Evolutionary conservation across 2,329 filamentous ascomycete species (phyloP), one percentile per base, ranked within the genome.

Genomic region (Colletotrichum lindemuthianum): DNA sequence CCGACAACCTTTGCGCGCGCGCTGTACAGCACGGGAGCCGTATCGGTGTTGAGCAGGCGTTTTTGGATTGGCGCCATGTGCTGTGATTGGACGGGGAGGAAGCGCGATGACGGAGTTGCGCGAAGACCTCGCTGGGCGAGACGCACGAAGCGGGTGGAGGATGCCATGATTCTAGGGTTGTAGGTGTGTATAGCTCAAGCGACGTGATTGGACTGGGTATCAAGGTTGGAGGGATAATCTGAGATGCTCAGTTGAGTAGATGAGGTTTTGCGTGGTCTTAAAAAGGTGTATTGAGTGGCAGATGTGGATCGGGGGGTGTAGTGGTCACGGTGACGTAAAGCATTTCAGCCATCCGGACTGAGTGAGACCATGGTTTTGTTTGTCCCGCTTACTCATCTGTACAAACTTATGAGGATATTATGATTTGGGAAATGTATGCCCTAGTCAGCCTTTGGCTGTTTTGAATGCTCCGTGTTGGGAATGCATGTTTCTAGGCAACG

Each of bases 1-100:
- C 78, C 78, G 10, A 76, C 69, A 13, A 79, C 76, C 32, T 73
- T 76, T 6, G 77, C 76, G 47, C 71, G 74, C 5, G 76, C 75
- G 0, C 76, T 70, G 69, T 79, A 79, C 3, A 80, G 73, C 10
- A 71, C 70, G 0, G 77, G 78, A 1, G 77, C 77, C 2, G 74
- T 74, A 34, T 77, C 74, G 16, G 76, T 79, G 70, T 79, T 77
- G 55, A 79, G 67, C 59, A 73, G 72, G 47, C 76, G 75, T 9
- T 43, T 64, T 12, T 50, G 60, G 6, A 8, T 12, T 8, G 37
- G 32, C 39, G 53, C 39, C 3, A 39, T 24, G 3, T 24, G 10
- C 13, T 36, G 47, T 13, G 34, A 41, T 16, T 54, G 58, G 33
- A 9, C 5, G 15, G 40, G 6, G n/a, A 37, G 10, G 11, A 40